These are phyloP conservation scores for Trichoderma parareesei DNA, from an alignment of 495 filamentous ascomycete genomes.

Conservation along the genomic window DNA sequence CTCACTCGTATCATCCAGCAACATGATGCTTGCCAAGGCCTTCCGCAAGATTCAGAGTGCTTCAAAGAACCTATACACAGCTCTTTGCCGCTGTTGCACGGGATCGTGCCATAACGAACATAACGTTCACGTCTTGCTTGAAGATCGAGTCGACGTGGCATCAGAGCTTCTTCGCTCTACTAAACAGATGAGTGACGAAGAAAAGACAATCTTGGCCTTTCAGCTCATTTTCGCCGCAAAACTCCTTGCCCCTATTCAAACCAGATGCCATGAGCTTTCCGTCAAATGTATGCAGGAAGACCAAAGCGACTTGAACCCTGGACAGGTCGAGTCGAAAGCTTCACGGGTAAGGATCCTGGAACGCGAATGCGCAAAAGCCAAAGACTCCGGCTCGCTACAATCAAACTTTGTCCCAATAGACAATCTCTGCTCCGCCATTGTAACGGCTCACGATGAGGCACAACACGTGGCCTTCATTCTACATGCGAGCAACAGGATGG, in stretches of 20 bases:
- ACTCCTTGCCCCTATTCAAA: background rate
- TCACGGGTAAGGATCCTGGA: background rate
- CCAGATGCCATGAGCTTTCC: background rate
- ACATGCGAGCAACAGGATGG: background rate
- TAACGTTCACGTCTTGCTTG: background rate
- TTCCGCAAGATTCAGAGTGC: background rate
- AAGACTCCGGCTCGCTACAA: background rate
- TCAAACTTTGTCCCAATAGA: background rate
- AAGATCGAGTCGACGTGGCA: background rate
- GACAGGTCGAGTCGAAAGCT: background rate
- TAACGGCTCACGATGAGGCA: slow-evolving; percentile 2
- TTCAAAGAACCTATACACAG: background rate
- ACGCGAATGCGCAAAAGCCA: background rate
- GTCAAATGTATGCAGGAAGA: background rate
- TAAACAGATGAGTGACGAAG: background rate
- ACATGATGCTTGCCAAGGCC: background rate
- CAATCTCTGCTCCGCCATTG: background rate
- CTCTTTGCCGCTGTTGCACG: background rate
- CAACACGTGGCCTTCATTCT: background rate
- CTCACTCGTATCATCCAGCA: background rate
- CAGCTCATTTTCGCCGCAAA: background rate
- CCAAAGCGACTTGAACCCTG: background rate
- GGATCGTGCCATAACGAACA: background rate
- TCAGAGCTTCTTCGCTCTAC: background rate
- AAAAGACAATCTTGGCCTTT: background rate